Evolutionary conservation across 495 filamentous ascomycete species (phyloP).

Genomic region (Xylaria venustula): DNA sequence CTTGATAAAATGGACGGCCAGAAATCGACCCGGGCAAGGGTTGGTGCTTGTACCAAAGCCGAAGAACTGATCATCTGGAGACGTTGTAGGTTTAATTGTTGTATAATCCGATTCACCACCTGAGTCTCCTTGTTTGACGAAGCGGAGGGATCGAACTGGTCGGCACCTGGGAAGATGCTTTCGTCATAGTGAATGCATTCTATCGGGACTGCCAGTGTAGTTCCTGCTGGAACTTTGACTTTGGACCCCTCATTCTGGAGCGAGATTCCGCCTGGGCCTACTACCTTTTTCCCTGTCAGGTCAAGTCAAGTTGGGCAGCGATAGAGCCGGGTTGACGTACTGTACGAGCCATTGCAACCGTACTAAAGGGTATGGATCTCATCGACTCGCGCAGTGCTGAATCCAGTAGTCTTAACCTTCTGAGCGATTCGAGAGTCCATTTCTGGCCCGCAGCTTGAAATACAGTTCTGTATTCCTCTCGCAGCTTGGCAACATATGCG

Average conservation of each 20-base stretch:
- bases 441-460: not conserved
- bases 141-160: constrained; percentile 14
- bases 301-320: no score
- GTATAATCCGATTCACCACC: constrained; percentile 8
- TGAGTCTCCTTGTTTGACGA: no score
- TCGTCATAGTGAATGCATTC: constrained; percentile 16
- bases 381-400: constrained; percentile 16
- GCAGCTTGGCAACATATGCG: no score
- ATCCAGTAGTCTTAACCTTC: constrained; percentile 9
- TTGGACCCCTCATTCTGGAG: constrained; percentile 12
- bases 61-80: constrained; percentile 27
- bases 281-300: not conserved
- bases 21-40: constrained; percentile 39
- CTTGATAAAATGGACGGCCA: constrained; percentile 38
- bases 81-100: constrained; percentile 18
- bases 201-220: constrained; percentile 7
- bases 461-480: no score
- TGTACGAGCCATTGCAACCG: constrained; percentile 9
- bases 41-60: constrained; percentile 30
- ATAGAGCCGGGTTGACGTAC: not conserved
- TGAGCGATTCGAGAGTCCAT: constrained; percentile 4
- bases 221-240: constrained; percentile 11
- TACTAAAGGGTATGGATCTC: constrained; percentile 9
- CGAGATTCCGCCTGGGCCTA: not conserved
- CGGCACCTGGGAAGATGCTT: constrained; percentile 11